Percentiles rank a stretch among this genome's conserved stretches.
Evolutionary conservation across 2,329 filamentous ascomycete genomes (phyloP).

Genomic region (Chrysosporium keratinophilum): DNA sequence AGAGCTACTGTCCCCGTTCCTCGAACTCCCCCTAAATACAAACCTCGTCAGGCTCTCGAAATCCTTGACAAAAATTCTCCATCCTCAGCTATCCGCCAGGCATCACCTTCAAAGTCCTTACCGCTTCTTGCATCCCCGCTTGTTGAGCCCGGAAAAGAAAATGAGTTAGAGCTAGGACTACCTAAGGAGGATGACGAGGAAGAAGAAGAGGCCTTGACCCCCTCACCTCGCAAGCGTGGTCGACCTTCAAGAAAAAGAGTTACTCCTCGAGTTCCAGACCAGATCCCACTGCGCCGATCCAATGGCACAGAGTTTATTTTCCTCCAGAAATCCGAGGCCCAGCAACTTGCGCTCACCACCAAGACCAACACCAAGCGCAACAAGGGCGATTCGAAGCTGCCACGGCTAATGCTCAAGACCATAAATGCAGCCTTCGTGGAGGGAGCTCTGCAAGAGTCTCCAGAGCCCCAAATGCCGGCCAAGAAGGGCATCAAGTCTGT

Average conservation of each 20-base stretch:
- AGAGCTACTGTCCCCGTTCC: background rate
- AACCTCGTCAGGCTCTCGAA: constrained; percentile 27
- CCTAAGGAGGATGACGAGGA: constrained; percentile 16
- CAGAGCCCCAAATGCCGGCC: constrained; percentile 3
- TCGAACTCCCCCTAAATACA: constrained; percentile 3
- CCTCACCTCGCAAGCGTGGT: constrained; percentile 14
- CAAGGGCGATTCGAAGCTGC: constrained; percentile 30
- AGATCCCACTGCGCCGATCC: constrained; percentile 35
- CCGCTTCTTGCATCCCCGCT: constrained; percentile 12
- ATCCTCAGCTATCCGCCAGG: constrained; percentile 21
- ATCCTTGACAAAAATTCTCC: constrained; percentile 32
- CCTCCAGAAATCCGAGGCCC: constrained; percentile 32
- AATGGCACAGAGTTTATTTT: constrained; percentile 40
- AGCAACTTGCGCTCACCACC: constrained; percentile 34
- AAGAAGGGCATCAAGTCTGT: constrained; percentile 25
- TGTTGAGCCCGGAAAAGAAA: constrained; percentile 15
- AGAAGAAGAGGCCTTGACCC: constrained; percentile 20
- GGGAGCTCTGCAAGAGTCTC: background rate
- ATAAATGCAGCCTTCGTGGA: constrained; percentile 3
- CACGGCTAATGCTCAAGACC: constrained; percentile 19
- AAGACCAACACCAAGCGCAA: constrained; percentile 37
- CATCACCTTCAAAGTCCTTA: constrained; percentile 23
- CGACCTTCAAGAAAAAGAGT: background rate
- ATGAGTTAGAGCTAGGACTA: constrained; percentile 15
- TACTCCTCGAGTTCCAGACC: constrained; percentile 26